Evolutionary conservation across 495 filamentous ascomycete genomes (phyloP).

Genomic region (Alectoria sarmentosa): DNA sequence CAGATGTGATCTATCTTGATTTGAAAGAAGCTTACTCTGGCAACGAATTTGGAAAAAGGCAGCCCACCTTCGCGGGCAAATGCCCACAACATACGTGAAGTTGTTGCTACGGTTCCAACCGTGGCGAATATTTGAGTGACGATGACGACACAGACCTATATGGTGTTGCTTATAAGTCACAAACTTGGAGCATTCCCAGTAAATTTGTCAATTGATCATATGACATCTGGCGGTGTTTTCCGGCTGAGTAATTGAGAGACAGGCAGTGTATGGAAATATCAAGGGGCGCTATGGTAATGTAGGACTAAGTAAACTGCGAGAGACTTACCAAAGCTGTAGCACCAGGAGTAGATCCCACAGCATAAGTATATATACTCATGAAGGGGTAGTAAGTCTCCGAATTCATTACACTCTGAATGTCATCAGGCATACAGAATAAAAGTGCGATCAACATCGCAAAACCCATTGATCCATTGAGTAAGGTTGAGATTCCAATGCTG

Average conservation of each 20-base stretch:
- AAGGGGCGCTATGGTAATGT: too few species aligned
- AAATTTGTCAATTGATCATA: too few species aligned
- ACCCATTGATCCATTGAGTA: constrained; percentile 41
- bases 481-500: constrained; percentile 37
- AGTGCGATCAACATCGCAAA: constrained; percentile 44
- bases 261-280: too few species aligned
- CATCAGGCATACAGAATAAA: constrained; percentile 38
- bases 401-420: constrained; percentile 33
- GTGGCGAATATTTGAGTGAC: constrained; percentile 31
- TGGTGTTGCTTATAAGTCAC: background rate
- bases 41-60: constrained; percentile 36
- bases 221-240: too few species aligned
- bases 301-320: too few species aligned
- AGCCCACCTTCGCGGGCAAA: constrained; percentile 46
- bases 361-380: constrained; percentile 42
- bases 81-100: constrained; percentile 48
- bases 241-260: too few species aligned
- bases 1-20: too few species aligned
- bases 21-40: constrained; percentile 27
- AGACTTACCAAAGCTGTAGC: constrained; percentile 38
- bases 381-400: constrained; percentile 39
- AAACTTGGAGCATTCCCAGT: too few species aligned
- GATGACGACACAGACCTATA: constrained; percentile 30
- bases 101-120: constrained; percentile 37
- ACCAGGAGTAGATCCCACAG: constrained; percentile 33